These are phyloP conservation scores for Pelargonium citronellum DNA, from an alignment of 441 rosid species.

Conservation along the genomic window DNA sequence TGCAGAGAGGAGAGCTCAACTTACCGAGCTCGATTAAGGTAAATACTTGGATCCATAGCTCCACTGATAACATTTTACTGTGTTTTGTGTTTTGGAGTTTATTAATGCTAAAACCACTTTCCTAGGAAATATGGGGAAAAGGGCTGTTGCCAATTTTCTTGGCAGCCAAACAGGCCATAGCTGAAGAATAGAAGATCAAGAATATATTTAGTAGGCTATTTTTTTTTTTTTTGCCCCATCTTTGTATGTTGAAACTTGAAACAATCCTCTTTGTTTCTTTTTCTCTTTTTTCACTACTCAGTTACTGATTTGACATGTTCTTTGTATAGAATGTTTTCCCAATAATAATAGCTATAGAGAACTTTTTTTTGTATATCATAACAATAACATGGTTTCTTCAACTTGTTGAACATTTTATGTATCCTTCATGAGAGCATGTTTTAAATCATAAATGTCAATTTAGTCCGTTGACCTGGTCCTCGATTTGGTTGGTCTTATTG, in stretches of 20 bases:
- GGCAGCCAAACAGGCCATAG: no score
- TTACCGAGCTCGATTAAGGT: background rate
- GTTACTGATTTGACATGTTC: background rate
- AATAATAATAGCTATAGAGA: background rate
- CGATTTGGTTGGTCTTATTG: no score
- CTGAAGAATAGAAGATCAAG: no score
- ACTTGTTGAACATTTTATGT: conserved; percentile 6
- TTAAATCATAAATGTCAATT: no score
- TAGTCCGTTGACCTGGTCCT: no score
- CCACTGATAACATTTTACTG: background rate
- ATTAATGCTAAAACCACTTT: no score
- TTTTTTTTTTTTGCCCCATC: no score
- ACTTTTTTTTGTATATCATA: background rate
- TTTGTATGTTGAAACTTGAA: no score
- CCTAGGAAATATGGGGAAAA: no score
- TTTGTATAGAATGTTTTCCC: background rate
- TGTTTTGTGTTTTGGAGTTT: background rate
- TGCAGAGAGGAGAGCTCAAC: conserved; percentile 11
- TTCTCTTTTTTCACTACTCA: background rate
- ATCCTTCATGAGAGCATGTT: background rate
- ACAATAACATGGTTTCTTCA: conserved; percentile 1
- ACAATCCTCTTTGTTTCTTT: background rate
- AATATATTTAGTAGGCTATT: no score
- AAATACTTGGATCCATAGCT: background rate
- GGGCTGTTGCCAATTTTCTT: no score